Evolutionary conservation across 2,329 filamentous ascomycete species (phyloP), one percentile per base, ranked within the genome.

Genomic region (Diaporthe sp.): DNA sequence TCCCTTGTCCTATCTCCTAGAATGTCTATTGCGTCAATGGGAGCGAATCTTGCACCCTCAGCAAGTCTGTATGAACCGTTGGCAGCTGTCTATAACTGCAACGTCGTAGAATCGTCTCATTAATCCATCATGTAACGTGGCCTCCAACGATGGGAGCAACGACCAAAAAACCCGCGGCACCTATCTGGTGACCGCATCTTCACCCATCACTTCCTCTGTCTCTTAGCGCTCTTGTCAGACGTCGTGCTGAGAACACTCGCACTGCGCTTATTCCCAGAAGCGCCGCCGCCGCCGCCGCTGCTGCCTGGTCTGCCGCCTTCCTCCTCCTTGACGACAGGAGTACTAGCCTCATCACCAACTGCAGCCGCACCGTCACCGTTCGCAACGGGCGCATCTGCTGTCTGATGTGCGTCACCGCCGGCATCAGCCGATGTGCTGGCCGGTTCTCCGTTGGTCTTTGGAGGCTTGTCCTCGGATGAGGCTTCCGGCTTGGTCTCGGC

Each of bases 191-290:
- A 49, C 55, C 59, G 73, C 70, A 78, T 80, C 79, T 67, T 4
- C 72, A 15, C 34, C 39, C 49, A n/a, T 81, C 82, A 88, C 79
- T 90, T 91, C 85, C 89, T 91, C 79, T 88, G 87, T 76, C 89
- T 85, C 82, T 92, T 92, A 4, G 84, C 80, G 78, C 88, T 90
- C 83, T 90, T 91, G 76, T 95, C 92, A 82, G 93, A 95, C 8
- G 86, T 86, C 22, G 88, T 86, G 82, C 94, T 96, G 72, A 97
- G 83, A 44, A 95, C 94, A 82, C 95, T 97, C 1, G 94, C 94
- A 82, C 95, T 97, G 75, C 95, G 90, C 86, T 97, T 97, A 78
- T 94, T 92, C 0, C 84, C 79, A 42, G 61, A 53, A 25, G 55
- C 73, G 53, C 44, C 65, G 55, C 44, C 65, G 55, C 84, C 81